Evolutionary conservation across 805 yeast species (phyloP).

Genomic region (Jamesozyma piceae): DNA sequence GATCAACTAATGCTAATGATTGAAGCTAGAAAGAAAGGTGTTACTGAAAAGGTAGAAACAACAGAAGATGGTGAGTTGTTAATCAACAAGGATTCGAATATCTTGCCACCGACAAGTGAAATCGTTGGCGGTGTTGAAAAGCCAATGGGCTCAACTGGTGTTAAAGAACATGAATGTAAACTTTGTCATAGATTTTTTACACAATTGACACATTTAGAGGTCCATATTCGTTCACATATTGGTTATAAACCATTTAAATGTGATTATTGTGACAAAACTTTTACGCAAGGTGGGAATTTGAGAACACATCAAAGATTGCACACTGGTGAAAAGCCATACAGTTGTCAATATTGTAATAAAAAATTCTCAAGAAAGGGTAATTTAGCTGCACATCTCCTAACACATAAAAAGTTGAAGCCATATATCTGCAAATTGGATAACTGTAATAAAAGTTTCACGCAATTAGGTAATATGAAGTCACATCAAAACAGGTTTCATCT

Average conservation of each 20-base stretch:
- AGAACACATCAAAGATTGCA: constrained; percentile 79
- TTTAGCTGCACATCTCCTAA: constrained; percentile 75
- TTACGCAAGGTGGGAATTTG: constrained; percentile 85
- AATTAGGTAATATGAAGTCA: constrained; percentile 85
- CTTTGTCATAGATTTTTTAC: constrained; percentile 74
- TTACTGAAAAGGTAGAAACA: constrained; percentile 51
- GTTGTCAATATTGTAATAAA: constrained; percentile 66
- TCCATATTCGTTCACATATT: constrained; percentile 79
- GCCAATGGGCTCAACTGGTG: constrained; percentile 33
- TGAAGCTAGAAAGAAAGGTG: constrained; percentile 76
- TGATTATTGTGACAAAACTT: constrained; percentile 64
- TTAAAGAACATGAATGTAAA: constrained; percentile 58
- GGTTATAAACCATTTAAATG: constrained; percentile 82
- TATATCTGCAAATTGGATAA: constrained; percentile 68
- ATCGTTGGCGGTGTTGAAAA: constrained; percentile 78
- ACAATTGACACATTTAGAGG: constrained; percentile 83
- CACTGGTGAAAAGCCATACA: constrained; percentile 87
- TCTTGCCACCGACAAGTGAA: constrained; percentile 51
- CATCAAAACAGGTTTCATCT: constrained; percentile 88
- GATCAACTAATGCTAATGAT: constrained; percentile 87
- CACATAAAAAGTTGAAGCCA: constrained; percentile 73
- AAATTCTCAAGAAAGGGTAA: constrained; percentile 86
- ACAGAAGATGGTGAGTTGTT: constrained; percentile 62
- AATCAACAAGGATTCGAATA: constrained; percentile 40
- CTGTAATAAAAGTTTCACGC: constrained; percentile 81